Evolutionary conservation across 352 stramenopile species (phyloP).

Genomic region (Pythium brassicae): DNA sequence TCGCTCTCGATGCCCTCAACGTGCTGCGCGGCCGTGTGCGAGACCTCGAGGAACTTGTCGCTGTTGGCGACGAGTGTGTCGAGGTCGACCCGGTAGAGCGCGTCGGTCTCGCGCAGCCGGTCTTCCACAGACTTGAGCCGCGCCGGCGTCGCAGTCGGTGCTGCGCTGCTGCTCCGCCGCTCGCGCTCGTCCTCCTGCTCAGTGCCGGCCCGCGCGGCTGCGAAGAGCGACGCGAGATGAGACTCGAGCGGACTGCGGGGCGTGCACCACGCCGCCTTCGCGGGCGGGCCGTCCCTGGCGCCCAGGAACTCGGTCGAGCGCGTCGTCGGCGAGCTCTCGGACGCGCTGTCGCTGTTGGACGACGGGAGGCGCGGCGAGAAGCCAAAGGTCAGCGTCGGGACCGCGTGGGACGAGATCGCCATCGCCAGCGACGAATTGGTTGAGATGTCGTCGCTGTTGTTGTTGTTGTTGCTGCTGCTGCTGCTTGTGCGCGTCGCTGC

Average conservation of each 20-base stretch:
- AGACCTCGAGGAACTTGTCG: conserved; percentile 64
- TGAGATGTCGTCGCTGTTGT: conserved; percentile 9
- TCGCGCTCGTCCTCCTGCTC: not conserved
- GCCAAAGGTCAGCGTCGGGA: conserved; percentile 11
- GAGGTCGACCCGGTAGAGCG: conserved; percentile 51
- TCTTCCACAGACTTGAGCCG: conserved; percentile 45
- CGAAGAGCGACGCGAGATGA: conserved; percentile 38
- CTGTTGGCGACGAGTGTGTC: conserved; percentile 33
- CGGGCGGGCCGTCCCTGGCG: conserved; percentile 4
- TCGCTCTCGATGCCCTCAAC: conserved; percentile 47
- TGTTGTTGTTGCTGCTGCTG: conserved; percentile 15
- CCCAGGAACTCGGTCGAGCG: conserved; percentile 1
- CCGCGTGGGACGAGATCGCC: conserved; percentile 27
- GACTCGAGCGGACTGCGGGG: conserved; percentile 32
- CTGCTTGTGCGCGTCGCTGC: not conserved
- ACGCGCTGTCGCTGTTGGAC: not conserved
- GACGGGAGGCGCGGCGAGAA: not conserved
- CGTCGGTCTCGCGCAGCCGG: conserved; percentile 30
- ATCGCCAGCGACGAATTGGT: conserved; percentile 12
- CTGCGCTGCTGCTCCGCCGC: not conserved
- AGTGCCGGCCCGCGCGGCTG: not conserved
- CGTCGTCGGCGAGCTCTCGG: conserved; percentile 33
- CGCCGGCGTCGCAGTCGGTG: conserved; percentile 19
- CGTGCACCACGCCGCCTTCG: conserved; percentile 56
- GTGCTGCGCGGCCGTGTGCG: conserved; percentile 41